Evolutionary conservation across 257 asterid genomes (phyloP).

Genomic region (Paulownia fortunei): DNA sequence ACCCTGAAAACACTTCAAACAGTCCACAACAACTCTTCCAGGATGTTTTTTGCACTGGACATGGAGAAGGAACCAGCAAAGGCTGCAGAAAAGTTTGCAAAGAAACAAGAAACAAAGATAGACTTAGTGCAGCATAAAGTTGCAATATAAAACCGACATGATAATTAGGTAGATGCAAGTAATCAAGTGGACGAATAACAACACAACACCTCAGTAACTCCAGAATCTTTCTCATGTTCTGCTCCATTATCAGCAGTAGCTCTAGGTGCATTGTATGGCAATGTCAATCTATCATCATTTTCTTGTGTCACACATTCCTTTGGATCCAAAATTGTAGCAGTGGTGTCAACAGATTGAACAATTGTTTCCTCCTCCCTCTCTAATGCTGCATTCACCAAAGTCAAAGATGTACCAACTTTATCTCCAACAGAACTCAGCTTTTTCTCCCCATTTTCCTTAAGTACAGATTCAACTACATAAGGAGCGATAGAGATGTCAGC

Average conservation of each 20-base stretch:
- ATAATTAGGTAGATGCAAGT: not conserved
- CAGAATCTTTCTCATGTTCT: slow-evolving; percentile 39
- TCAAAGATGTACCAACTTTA: slow-evolving; percentile 26
- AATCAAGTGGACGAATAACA: slow-evolving; percentile 15
- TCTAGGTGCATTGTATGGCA: slow-evolving; percentile 22
- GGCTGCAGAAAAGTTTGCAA: slow-evolving; percentile 49
- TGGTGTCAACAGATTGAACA: slow-evolving; percentile 27
- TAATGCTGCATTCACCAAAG: slow-evolving; percentile 16
- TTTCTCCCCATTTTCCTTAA: slow-evolving; percentile 36
- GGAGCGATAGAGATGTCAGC: slow-evolving; percentile 21
- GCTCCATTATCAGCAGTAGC: slow-evolving; percentile 33
- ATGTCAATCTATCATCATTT: slow-evolving; percentile 28
- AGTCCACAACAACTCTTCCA: slow-evolving; percentile 81
- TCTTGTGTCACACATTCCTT: slow-evolving; percentile 26
- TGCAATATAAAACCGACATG: not conserved
- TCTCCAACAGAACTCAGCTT: slow-evolving; percentile 19
- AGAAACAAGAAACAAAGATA: not conserved
- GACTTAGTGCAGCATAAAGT: not conserved
- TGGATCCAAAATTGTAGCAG: slow-evolving; percentile 21
- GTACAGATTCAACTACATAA: slow-evolving; percentile 22
- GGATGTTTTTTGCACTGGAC: slow-evolving; percentile 55
- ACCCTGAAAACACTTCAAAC: slow-evolving; percentile 56
- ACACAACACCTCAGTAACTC: slow-evolving; percentile 54
- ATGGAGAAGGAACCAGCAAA: slow-evolving; percentile 37
- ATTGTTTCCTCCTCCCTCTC: slow-evolving; percentile 29